Evolutionary conservation across 441 rosid species (phyloP).

Genomic region (Mallotus repandus): DNA sequence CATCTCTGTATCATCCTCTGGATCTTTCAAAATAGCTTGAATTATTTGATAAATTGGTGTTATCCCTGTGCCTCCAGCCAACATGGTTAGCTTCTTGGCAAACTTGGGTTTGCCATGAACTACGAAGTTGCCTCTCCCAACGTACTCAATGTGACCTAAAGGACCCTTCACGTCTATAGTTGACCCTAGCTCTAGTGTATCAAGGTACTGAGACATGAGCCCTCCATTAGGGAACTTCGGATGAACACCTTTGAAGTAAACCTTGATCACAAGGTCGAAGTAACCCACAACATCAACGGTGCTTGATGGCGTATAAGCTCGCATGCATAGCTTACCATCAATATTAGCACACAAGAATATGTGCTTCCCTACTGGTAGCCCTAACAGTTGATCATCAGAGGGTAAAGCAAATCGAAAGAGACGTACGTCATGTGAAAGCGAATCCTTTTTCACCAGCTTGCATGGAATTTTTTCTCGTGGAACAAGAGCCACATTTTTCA

Average conservation of each 20-base stretch:
- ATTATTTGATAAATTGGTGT: constrained; percentile 81
- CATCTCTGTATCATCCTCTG: constrained; percentile 81
- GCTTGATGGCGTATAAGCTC: constrained; percentile 89
- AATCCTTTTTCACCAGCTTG: constrained; percentile 60
- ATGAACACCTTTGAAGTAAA: constrained; percentile 72
- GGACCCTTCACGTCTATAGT: constrained; percentile 78
- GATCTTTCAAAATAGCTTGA: constrained; percentile 68
- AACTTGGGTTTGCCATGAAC: constrained; percentile 71
- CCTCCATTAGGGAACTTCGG: constrained; percentile 87
- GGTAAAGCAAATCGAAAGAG: constrained; percentile 69
- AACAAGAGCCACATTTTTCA: constrained; percentile 49
- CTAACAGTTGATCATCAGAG: constrained; percentile 58
- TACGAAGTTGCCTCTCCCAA: constrained; percentile 58
- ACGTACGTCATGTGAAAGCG: constrained; percentile 69
- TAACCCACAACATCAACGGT: constrained; percentile 57
- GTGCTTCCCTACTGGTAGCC: constrained; percentile 85
- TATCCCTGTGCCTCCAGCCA: constrained; percentile 92
- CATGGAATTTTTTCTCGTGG: constrained; percentile 78
- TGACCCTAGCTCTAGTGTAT: constrained; percentile 59
- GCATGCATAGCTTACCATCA: constrained; percentile 66
- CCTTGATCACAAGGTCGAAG: constrained; percentile 72
- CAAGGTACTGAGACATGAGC: constrained; percentile 67
- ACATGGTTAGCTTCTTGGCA: constrained; percentile 77
- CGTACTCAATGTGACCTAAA: constrained; percentile 75
- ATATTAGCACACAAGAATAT: constrained; percentile 64